Base-by-base conservation (phyloP, 768 basidiomycete species). In the Termitomyces sp. region DNA sequence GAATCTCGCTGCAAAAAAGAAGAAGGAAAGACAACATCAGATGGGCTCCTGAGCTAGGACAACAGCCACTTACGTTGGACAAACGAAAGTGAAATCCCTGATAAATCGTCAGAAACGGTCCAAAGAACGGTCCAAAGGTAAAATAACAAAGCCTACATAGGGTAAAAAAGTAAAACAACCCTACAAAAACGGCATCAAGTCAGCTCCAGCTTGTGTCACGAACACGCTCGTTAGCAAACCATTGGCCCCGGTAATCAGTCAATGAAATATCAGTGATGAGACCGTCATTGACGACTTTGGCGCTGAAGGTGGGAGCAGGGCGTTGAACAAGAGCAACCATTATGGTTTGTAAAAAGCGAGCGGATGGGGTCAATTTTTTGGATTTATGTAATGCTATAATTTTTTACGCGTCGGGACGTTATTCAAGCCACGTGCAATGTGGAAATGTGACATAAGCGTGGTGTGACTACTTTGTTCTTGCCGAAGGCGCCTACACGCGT, bases 101-200 rank as follows among this genome's bases (percentile, higher is more conserved):
- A 27, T 42, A 61, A 7, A 51, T 27, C 36, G 15, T 65, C 54
- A 16, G 37, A 56, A 30, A 18, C 31, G 39, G 31, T 27, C 37
- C 30, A 30, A 18, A 30, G 18, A 30, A 18, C 31, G 39, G 31
- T 24, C 34, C 30, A 30, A 18, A 30, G 18, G 9, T 27, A 50
- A 16, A 57, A 48, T 24, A 34, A 45, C 27, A 18, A 55, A 13
- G 73, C 88, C 63, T 76, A 93, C 91, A 96, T 84, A 6, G 95
- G 95, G 76, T 97, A 97, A 78, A 96, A 95, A 73, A 96, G 82
- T 18, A 97, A 84, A 37, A 95, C 81, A n/a, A 95, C 87, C 93
- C 94, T 95, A 63, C 46, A 50, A 42, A 58, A 58, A 57, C 27
- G 39, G 31, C 22, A 39, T 6, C 55, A 47, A 36, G 49, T 65